phyloP scores from a whole-genome alignment of 495 filamentous ascomycete species.

The Astrothelium subdiscretum region DNA sequence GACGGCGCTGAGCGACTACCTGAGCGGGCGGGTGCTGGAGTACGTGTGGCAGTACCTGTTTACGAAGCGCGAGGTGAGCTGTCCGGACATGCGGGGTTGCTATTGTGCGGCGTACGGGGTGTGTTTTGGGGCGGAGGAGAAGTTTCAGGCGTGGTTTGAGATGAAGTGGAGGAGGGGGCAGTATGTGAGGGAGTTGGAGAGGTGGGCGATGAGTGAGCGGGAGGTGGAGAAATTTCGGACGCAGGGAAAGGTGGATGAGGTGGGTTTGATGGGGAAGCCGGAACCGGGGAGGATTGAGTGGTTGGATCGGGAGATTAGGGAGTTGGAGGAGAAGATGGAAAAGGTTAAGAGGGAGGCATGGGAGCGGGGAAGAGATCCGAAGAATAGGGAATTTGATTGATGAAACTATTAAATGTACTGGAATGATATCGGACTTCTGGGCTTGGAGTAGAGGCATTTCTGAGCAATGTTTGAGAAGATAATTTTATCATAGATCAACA shows the following conservation, averaged over 20 bases:
- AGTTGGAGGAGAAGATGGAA: conserved; percentile 30
- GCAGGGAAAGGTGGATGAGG: conserved; percentile 27
- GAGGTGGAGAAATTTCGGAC: conserved; percentile 19
- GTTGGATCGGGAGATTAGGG: conserved; percentile 27
- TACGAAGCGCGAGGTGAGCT: conserved; percentile 40
- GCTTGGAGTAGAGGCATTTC: no score
- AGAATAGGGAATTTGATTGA: conserved; percentile 25
- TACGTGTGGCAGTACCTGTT: conserved; percentile 70
- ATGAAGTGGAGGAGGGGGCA: conserved; percentile 30
- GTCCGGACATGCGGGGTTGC: conserved; percentile 55
- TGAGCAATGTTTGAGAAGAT: no score
- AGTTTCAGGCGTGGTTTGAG: conserved; percentile 39
- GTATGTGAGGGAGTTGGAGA: conserved; percentile 37
- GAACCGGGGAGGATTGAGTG: conserved; percentile 26
- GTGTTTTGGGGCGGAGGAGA: conserved; percentile 55
- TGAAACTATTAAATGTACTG: background rate
- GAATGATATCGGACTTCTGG: no score
- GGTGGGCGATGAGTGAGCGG: conserved; percentile 33
- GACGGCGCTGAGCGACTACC: conserved; percentile 50
- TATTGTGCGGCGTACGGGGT: conserved; percentile 68
- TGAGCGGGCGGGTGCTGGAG: conserved; percentile 63
- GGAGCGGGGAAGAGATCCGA: conserved; percentile 40
- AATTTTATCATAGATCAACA: no score
- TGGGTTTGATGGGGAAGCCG: conserved; percentile 31
- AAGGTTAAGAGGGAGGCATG: conserved; percentile 33